These are phyloP conservation scores for Podospora pseudoanserina DNA, from an alignment of 495 filamentous ascomycete genomes.

Conservation along the genomic window DNA sequence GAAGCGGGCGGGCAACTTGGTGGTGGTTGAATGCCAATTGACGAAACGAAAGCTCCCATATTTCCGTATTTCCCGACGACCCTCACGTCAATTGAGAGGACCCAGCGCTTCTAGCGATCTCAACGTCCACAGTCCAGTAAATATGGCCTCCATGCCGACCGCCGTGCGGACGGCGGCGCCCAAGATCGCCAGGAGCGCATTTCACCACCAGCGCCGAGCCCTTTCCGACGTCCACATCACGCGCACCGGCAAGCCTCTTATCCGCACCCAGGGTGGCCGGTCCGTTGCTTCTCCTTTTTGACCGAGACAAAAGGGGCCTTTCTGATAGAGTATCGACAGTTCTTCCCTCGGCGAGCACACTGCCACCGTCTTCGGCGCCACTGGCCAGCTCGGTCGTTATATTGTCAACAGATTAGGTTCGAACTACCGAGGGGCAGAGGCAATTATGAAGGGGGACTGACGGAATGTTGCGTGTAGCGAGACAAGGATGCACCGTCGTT, in stretches of 20 bases:
- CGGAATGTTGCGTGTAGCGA: constrained; percentile 53
- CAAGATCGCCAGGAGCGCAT: constrained; percentile 25
- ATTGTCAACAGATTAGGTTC: constrained; percentile 94
- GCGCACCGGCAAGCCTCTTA: constrained; percentile 80
- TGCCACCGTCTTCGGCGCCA: constrained; percentile 96
- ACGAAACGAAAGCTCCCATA: constrained; percentile 22
- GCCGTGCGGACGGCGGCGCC: constrained; percentile 43
- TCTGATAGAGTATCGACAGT: constrained; percentile 42
- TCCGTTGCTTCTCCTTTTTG: constrained; percentile 50
- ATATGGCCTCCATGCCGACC: constrained; percentile 48
- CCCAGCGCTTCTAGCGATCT: constrained; percentile 33
- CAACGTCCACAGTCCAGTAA: constrained; percentile 29
- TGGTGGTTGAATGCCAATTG: constrained; percentile 17
- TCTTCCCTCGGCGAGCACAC: constrained; percentile 69
- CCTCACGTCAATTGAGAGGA: constrained; percentile 34
- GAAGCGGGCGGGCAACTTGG: constrained; percentile 15
- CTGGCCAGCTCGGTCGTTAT: constrained; percentile 92
- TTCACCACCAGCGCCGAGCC: constrained; percentile 41
- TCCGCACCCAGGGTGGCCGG: constrained; percentile 80
- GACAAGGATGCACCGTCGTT: constrained; percentile 87
- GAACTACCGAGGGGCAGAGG: constrained; percentile 22
- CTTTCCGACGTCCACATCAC: constrained; percentile 81
- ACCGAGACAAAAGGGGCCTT: constrained; percentile 22
- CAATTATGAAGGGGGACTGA: constrained; percentile 24
- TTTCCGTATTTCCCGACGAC: constrained; percentile 14